phyloP scores from a whole-genome alignment of 768 basidiomycete species.

The Tulasnella sp. region DNA sequence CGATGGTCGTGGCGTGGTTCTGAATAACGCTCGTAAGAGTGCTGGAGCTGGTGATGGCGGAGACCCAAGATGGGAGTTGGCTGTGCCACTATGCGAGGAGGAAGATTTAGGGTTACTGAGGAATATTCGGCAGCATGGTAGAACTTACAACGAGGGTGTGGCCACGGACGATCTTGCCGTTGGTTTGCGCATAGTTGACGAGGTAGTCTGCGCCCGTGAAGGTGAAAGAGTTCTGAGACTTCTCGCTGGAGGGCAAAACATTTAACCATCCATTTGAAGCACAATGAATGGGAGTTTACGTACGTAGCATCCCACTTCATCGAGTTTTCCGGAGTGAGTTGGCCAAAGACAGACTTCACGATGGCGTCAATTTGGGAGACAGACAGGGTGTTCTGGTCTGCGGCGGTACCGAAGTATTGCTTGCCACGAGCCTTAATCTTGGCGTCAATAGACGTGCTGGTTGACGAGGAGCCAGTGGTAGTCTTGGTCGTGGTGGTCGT shows the following conservation, averaged over 20 bases:
- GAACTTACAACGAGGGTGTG: slow-evolving; percentile 26
- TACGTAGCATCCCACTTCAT: too few species aligned
- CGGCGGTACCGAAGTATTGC: too few species aligned
- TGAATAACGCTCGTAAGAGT: slow-evolving; percentile 29
- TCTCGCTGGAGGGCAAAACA: too few species aligned
- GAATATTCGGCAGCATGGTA: too few species aligned
- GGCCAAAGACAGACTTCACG: too few species aligned
- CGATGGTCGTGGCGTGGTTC: slow-evolving; percentile 27
- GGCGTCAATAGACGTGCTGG: neutral
- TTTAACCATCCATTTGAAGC: too few species aligned
- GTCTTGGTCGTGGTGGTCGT: neutral
- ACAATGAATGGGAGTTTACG: too few species aligned
- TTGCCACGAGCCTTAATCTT: too few species aligned
- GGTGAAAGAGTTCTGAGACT: slow-evolving; percentile 22
- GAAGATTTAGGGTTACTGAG: too few species aligned
- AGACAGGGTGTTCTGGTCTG: too few species aligned
- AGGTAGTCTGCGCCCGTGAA: slow-evolving; percentile 27
- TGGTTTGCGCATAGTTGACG: slow-evolving; percentile 27
- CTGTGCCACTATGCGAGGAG: slow-evolving; percentile 5
- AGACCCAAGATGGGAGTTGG: slow-evolving; percentile 28
- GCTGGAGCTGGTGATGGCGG: slow-evolving; percentile 17
- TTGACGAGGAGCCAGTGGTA: neutral
- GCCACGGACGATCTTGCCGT: slow-evolving; percentile 26
- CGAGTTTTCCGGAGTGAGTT: too few species aligned
- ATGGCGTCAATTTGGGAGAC: too few species aligned